A percentile compares a stretch with the other conserved stretches of the same genome.
phyloP scores from a whole-genome alignment of 176 grass and related monocot genomes.

The Chrysopogon serrulatus region DNA sequence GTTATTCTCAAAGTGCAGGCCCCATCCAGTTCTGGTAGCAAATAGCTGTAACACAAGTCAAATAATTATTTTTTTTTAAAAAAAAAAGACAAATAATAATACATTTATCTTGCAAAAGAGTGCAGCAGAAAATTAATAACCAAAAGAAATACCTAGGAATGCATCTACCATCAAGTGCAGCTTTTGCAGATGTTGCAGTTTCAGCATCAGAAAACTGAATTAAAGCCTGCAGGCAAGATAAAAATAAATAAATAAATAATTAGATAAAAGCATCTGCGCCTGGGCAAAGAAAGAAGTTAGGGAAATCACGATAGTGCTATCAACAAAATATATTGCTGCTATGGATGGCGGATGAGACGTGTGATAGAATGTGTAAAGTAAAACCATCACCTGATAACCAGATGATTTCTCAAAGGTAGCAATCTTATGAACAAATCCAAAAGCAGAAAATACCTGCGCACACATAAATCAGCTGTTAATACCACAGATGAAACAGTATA shows the following conservation, averaged over 20 bases:
- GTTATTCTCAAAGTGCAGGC: conserved; percentile 76
- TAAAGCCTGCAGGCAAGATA: conserved; percentile 53
- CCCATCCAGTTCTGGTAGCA: conserved; percentile 70
- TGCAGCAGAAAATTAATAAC: conserved; percentile 18
- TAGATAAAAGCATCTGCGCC: neutral
- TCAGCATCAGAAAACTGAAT: conserved; percentile 89
- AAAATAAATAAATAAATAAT: conserved; percentile 30
- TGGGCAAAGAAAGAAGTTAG: neutral
- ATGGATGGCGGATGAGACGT: neutral
- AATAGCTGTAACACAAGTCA: conserved; percentile 69
- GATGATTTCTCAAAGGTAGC: conserved; percentile 96
- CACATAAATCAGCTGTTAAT: conserved; percentile 12
- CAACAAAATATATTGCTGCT: neutral
- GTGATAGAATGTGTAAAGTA: conserved; percentile 4
- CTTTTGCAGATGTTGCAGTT: conserved; percentile 76
- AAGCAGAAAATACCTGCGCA: conserved; percentile 92
- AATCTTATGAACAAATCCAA: conserved; percentile 99
- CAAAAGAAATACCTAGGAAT: conserved; percentile 74
- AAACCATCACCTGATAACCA: conserved; percentile 77
- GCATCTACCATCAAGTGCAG: conserved; percentile 88
- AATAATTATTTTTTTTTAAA: no score
- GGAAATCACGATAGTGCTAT: neutral
- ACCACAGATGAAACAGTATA: conserved; percentile 13
- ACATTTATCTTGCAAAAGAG: neutral
- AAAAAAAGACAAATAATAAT: conserved; percentile 27